phyloP scores from a whole-genome alignment of 1,284 basidiomycete genomes.

The Heterobasidion occidentale region DNA sequence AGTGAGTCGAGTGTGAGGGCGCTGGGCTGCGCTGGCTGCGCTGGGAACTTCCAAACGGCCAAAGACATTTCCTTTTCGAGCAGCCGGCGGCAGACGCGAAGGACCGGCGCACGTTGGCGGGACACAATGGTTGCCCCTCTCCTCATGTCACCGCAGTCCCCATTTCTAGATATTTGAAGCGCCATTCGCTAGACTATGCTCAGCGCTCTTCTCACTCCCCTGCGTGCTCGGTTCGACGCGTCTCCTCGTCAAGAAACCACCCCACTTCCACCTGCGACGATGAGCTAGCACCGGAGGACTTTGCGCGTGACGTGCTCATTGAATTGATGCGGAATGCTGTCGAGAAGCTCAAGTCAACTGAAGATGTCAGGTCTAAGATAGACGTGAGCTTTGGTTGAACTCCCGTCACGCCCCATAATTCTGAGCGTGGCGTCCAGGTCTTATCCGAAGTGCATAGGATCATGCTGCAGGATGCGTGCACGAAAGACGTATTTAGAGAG shows the following conservation, averaged over 20 bases:
- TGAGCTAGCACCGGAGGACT: conserved; percentile 54
- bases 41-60: too few species aligned
- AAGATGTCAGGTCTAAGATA: conserved; percentile 33
- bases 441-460: conserved; percentile 54
- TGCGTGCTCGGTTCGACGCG: conserved; percentile 23
- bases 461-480: conserved; percentile 48
- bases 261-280: conserved; percentile 22
- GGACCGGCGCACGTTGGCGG: too few species aligned
- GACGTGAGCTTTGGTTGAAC: conserved; percentile 34
- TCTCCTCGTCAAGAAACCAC: conserved; percentile 10
- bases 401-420: background rate
- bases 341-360: conserved; percentile 53
- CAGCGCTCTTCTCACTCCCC: conserved; percentile 25
- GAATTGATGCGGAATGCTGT: conserved; percentile 64
- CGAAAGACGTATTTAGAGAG: conserved; percentile 71
- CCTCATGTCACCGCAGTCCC: too few species aligned
- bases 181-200: conserved; percentile 19
- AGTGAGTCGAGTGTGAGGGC: too few species aligned
- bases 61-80: too few species aligned
- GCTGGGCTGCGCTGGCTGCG: too few species aligned
- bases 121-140: too few species aligned
- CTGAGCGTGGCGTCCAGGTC: conserved; percentile 29
- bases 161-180: too few species aligned
- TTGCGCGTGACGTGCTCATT: conserved; percentile 61
- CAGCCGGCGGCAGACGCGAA: too few species aligned